Percentiles rank a stretch among this genome's conserved stretches.
These are phyloP conservation scores for Cercospora sp. DNA, from an alignment of 2,329 filamentous ascomycete genomes.

Conservation along the genomic window DNA sequence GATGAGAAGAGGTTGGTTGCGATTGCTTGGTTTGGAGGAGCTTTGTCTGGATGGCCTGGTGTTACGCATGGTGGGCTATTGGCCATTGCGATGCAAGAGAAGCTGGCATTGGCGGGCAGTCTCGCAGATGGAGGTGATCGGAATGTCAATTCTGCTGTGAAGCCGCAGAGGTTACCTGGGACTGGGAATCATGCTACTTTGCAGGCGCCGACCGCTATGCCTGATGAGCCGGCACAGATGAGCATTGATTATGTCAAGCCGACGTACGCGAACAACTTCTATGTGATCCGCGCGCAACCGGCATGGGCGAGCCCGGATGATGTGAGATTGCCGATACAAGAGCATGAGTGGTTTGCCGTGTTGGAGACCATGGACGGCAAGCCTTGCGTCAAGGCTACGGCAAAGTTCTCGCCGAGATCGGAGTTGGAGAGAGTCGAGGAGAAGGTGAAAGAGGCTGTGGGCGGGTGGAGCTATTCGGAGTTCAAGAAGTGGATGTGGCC, in stretches of 20 bases:
- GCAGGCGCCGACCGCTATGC: constrained; percentile 18
- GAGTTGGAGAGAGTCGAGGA: constrained; percentile 27
- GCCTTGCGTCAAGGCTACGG: constrained; percentile 58
- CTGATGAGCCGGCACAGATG: constrained; percentile 42
- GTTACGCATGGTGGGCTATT: constrained; percentile 71
- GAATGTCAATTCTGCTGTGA: constrained; percentile 29
- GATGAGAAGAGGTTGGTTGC: constrained; percentile 59
- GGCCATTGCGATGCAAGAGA: constrained; percentile 69
- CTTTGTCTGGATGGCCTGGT: constrained; percentile 67
- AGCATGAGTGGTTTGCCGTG: constrained; percentile 53
- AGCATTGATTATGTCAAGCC: constrained; percentile 63
- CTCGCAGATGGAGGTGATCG: constrained; percentile 43
- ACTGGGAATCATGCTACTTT: constrained; percentile 38
- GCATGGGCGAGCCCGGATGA: constrained; percentile 28
- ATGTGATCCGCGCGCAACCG: constrained; percentile 58
- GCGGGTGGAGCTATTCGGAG: constrained; percentile 30
- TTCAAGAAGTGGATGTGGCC: constrained; percentile 41
- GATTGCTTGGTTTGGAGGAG: constrained; percentile 69
- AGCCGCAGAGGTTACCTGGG: constrained; percentile 37
- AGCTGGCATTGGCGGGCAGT: constrained; percentile 64
- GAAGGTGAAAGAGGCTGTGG: constrained; percentile 27
- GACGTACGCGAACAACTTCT: constrained; percentile 62
- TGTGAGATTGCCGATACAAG: constrained; percentile 27
- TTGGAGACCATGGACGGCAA: constrained; percentile 57
- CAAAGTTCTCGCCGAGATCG: constrained; percentile 32